Evolutionary conservation across 495 filamentous ascomycete species (phyloP), one percentile per base, ranked within the genome.

Genomic region (Talaromyces thailandensis): DNA sequence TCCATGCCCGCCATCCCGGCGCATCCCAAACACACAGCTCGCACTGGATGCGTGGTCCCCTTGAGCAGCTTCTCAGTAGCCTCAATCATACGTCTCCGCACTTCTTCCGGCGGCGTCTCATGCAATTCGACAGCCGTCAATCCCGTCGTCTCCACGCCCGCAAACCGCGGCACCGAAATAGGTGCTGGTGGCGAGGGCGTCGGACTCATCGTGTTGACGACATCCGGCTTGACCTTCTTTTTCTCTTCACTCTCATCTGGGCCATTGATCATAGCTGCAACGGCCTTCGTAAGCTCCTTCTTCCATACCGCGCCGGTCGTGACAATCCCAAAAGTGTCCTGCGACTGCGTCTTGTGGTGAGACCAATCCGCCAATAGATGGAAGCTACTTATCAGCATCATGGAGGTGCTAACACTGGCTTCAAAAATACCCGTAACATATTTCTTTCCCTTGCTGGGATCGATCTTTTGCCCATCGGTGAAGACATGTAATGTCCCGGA

Each of bases 1-100:
- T 93, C 89, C 77, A 98, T 82, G 12, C 93, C 94, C 24, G 85
- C 87, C 94, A 97, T 96, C 4, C 94, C 93, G 45, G 92, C 93
- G 76, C 93, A 96, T 62, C 90, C 85, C 63, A 88, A 82, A 28
- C 82, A 81, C 0, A 93, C 86, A 14, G 75, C 78, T 25, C 74
- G 70, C 1, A 82, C 75, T 25, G 68, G 67, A 40, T 63, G 61
- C 4, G 72, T 64, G 0, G 82, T 79, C 8, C 75, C 75, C 21
- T 73, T 71, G 25, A 96, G 70, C 37, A 96, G 71, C 55, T 81
- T 74, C 68, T 78, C 80, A 8, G 88, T 87, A 5, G 90, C 93
- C 12, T 86, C 84, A 63, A 76, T 84, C 65, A 98, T 85, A 64
- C 83, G 83, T 69, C 69, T 64, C 25, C 80, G 73, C 59, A 98